Evolutionary conservation across 352 stramenopile genomes (phyloP).

Genomic region (Pythium scleroteichum): DNA sequence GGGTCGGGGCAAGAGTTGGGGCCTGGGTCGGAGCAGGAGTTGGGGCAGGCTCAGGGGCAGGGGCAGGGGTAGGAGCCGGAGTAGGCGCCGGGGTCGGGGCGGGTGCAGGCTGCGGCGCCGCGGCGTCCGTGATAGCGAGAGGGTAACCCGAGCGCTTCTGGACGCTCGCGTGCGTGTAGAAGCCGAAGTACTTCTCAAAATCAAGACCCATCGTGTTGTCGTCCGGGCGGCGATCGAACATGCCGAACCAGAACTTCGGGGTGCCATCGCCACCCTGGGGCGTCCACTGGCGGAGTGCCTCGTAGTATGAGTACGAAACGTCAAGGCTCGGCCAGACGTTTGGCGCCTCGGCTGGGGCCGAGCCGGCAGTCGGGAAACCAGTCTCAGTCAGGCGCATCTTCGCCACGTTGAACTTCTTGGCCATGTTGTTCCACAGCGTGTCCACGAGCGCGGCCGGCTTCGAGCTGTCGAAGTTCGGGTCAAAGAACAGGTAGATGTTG

Average conservation of each 20-base stretch:
- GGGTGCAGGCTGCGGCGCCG: background rate
- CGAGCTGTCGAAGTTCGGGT: slow-evolving; percentile 48
- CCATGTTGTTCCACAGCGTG: slow-evolving; percentile 44
- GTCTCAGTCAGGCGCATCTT: slow-evolving; percentile 61
- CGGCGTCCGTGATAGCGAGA: slow-evolving; percentile 10
- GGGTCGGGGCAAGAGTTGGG: background rate
- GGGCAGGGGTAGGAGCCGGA: slow-evolving; percentile 2
- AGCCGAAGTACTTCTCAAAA: slow-evolving; percentile 38
- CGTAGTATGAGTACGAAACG: slow-evolving; percentile 29
- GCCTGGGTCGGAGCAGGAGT: background rate
- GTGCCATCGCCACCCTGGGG: slow-evolving; percentile 15
- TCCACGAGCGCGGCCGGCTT: slow-evolving; percentile 45
- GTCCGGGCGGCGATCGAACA: slow-evolving; percentile 36
- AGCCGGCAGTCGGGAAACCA: slow-evolving; percentile 50
- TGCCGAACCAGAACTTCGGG: slow-evolving; percentile 35
- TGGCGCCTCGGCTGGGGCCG: slow-evolving; percentile 34
- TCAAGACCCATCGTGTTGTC: slow-evolving; percentile 26
- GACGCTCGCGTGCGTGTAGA: slow-evolving; percentile 28
- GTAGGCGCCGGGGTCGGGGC: slow-evolving; percentile 2
- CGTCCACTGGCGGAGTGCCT: slow-evolving; percentile 26
- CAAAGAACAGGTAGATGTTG: slow-evolving; percentile 68
- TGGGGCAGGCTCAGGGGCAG: slow-evolving; percentile 1
- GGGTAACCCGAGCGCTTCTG: slow-evolving; percentile 25
- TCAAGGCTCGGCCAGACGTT: slow-evolving; percentile 43
- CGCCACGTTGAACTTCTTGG: slow-evolving; percentile 33